Evolutionary conservation across 2,329 filamentous ascomycete species (phyloP).

Genomic region (Aspergillaceae sp.): DNA sequence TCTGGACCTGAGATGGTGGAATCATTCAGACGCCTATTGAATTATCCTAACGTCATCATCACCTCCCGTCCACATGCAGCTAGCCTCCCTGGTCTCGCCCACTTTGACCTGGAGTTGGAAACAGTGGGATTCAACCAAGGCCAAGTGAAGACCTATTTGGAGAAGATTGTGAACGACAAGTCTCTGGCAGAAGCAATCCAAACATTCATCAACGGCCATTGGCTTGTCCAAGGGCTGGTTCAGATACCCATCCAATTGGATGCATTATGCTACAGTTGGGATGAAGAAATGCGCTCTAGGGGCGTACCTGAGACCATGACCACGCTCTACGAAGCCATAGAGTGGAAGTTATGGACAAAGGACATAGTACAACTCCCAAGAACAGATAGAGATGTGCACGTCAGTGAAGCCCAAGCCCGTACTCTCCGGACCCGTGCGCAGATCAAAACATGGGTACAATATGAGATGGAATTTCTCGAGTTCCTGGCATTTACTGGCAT

Average conservation of each 20-base stretch:
- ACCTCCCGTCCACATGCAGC: slow-evolving; percentile 31
- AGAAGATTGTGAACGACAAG: slow-evolving; percentile 6
- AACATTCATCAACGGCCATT: slow-evolving; percentile 28
- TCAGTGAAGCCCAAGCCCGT: background rate
- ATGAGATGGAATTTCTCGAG: slow-evolving; percentile 20
- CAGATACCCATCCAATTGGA: background rate
- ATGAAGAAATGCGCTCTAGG: background rate
- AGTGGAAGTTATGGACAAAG: slow-evolving; percentile 32
- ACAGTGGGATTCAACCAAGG: slow-evolving; percentile 32
- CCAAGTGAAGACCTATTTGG: slow-evolving; percentile 29
- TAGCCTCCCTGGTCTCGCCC: slow-evolving; percentile 4
- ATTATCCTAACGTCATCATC: slow-evolving; percentile 31
- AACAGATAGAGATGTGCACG: slow-evolving; percentile 7
- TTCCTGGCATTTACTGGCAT: slow-evolving; percentile 31
- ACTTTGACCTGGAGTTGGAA: slow-evolving; percentile 31
- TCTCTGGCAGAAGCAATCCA: slow-evolving; percentile 15
- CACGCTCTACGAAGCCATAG: slow-evolving; percentile 20
- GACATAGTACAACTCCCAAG: slow-evolving; percentile 22
- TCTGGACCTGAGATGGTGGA: slow-evolving; percentile 6
- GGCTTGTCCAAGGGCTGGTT: slow-evolving; percentile 10
- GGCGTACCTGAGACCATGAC: slow-evolving; percentile 31
- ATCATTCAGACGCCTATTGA: slow-evolving; percentile 24
- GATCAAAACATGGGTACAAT: slow-evolving; percentile 7
- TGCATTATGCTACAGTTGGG: background rate
- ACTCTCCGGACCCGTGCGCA: background rate